Evolutionary conservation across 2,329 filamentous ascomycete species (phyloP), one percentile per base, ranked within the genome.

Genomic region (Neonectria coccinea): DNA sequence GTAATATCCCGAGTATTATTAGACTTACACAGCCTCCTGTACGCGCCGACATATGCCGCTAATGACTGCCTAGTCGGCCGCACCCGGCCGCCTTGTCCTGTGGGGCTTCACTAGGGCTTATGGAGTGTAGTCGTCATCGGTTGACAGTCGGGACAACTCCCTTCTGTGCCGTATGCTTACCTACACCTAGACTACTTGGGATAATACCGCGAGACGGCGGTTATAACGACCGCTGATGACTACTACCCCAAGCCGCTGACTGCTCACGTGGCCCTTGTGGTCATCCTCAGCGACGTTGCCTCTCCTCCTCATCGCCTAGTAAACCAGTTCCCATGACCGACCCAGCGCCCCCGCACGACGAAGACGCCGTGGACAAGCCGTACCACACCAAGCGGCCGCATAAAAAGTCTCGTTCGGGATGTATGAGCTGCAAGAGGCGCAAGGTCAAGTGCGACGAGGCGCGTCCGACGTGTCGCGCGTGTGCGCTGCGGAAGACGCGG

Each of bases 381-480:
- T 79, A 77, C 51, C 76, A 79, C 64, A 53, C 75, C n/a, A 88
- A 87, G 72, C 80, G 85, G 9, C 84, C 85, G 44, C 86, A 88
- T 73, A 84, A 79, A 67, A 88, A 88, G 74, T 86, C 85, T 1
- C 78, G 85, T 27, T 77, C 79, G 3, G 86, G 85, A 6, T 88
- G 86, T 69, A 77, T 76, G 65, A 85, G 82, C 70, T 88, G 85
- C 79, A 88, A 87, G 75, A 73, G 74, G 12, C 82, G 85, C 60
- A 86, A 84, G 74, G 83, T 85, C 56, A 86, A 86, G 73, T 86
- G 85, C 74, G 81, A 85, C 65, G 84, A 88, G 70, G 77, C 70
- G 5, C 81, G 79, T 31, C 86, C 86, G 0, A 70, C 76, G 3
- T 88, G 85, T 69, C 80, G 80, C 39, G 78, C 80, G 27, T 88